phyloP scores from a whole-genome alignment of 2,329 filamentous ascomycete genomes.

The Teratosphaeriaceae sp. region DNA sequence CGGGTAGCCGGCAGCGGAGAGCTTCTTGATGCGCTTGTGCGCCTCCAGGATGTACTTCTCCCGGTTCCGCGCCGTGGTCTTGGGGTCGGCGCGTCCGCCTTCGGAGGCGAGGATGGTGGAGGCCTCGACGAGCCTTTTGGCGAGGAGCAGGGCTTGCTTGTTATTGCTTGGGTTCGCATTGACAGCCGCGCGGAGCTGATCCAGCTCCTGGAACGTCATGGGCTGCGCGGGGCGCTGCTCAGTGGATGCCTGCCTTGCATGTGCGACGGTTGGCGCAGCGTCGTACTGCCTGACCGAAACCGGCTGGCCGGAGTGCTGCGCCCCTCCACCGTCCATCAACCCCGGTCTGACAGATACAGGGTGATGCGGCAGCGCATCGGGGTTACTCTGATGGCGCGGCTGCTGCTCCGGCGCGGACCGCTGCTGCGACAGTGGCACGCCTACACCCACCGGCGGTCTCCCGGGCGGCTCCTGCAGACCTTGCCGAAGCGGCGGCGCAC shows the following conservation, averaged over 20 bases:
- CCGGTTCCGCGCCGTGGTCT: slow-evolving; percentile 55
- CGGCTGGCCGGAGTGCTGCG: slow-evolving; percentile 37
- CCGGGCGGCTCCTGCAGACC: slow-evolving; percentile 19
- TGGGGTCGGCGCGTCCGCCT: slow-evolving; percentile 63
- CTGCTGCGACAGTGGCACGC: slow-evolving; percentile 21
- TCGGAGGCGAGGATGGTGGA: slow-evolving; percentile 72
- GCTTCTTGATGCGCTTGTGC: slow-evolving; percentile 85
- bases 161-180: slow-evolving; percentile 68
- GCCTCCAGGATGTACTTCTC: slow-evolving; percentile 82
- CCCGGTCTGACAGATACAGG: slow-evolving; percentile 50
- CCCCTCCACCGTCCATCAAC: slow-evolving; percentile 32
- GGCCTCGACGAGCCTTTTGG: slow-evolving; percentile 81
- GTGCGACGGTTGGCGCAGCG: slow-evolving; percentile 30
- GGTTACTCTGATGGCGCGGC: slow-evolving; percentile 31
- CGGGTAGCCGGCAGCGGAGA: slow-evolving; percentile 63
- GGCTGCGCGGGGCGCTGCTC: slow-evolving; percentile 36
- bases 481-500: slow-evolving; percentile 19
- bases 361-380: slow-evolving; percentile 51
- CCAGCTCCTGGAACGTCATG: slow-evolving; percentile 73
- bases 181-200: slow-evolving; percentile 62
- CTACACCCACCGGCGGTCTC: slow-evolving; percentile 17
- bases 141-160: slow-evolving; percentile 63
- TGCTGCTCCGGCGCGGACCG: slow-evolving; percentile 15
- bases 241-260: slow-evolving; percentile 15
- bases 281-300: slow-evolving; percentile 49